Evolutionary conservation across 192 early-diverging fungal species (phyloP), one percentile per base, ranked within the genome.

Genomic region (Haplosporangium gracile): DNA sequence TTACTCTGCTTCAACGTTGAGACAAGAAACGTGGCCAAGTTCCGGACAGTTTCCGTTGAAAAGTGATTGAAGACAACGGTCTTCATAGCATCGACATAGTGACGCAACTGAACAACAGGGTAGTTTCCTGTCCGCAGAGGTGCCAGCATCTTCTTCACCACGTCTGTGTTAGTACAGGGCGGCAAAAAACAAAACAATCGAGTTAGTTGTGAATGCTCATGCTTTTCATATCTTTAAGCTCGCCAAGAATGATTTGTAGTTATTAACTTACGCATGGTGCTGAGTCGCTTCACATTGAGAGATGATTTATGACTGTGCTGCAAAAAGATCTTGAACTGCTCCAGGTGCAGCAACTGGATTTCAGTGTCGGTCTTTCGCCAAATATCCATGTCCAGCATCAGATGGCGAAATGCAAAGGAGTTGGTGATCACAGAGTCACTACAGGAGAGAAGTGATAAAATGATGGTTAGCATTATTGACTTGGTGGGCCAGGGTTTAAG

Each of bases 301-400:
- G 88, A 83, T 13, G 89, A 89, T 38, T 92, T 89, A 36, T 89
- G 85, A 69, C 93, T 94, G 26, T 88, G 88, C 65, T 93, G 85
- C 60, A 93, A 88, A 53, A 94, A 94, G 26, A 90, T 70, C 45
- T 87, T 81, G 65, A 95, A 92, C 83, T 95, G 94, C 26, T 90
- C 90, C 4, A 95, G 55, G 74, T 94, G 92, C 9, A 89, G 77
- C 43, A 82, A 75, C 68, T 95, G 94, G 2, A 95, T 89, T 16
- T 90, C 83, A 7, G 88, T 78, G 16, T 80, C 82, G 11, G 93
- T 89, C 74, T 88, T 89, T 72, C 89, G 88, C 94, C 94, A 95
- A 7, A 95, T 83, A 70, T 95, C 94, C 84, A 95, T 90, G 43
- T 95, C 93, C 72, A 95, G 75, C 77, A 94, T 90, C 9, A 95